A percentile compares a stretch with the other conserved stretches of the same genome.
Evolutionary conservation across 2,329 filamentous ascomycete species (phyloP).

Genomic region (Pyrenophora seminiperda): DNA sequence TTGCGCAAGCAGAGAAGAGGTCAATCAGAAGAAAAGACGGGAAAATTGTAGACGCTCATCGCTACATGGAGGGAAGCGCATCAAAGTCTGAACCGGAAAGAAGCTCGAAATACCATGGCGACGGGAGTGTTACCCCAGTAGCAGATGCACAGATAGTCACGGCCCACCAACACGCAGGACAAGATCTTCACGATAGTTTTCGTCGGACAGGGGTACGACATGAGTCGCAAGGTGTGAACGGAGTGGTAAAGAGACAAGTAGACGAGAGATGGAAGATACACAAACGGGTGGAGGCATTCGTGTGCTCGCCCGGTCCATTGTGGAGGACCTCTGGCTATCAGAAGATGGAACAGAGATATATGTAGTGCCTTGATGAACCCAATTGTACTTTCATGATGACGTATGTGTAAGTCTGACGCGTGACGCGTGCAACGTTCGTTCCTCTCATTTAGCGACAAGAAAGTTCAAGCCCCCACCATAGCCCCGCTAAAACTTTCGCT

Average conservation of each 20-base stretch:
- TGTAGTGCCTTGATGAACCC: background rate
- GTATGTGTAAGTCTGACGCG: conserved; percentile 9
- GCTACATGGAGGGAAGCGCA: background rate
- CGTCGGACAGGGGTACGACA: no score
- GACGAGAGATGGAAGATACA: no score
- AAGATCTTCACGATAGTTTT: no score
- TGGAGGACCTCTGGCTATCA: conserved; percentile 3
- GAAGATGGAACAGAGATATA: background rate
- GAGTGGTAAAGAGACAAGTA: no score
- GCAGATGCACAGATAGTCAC: conserved; percentile 5
- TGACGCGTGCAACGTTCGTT: conserved; percentile 14
- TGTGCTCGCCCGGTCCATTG: background rate
- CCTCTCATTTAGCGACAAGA: conserved; percentile 15
- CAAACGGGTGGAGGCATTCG: no score
- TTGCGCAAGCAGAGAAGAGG: conserved; percentile 3
- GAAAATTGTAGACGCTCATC: background rate
- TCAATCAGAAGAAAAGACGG: background rate
- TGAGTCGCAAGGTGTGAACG: no score
- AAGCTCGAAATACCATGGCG: conserved; percentile 3
- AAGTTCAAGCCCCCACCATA: conserved; percentile 15
- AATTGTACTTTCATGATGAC: conserved; percentile 3
- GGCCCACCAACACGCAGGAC: conserved; percentile 6
- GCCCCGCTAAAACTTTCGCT: conserved; percentile 13
- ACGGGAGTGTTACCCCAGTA: conserved; percentile 5
- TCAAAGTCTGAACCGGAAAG: background rate